Conservation (phyloP, 306 rosid species). For the Dryas drummondii region DNA sequence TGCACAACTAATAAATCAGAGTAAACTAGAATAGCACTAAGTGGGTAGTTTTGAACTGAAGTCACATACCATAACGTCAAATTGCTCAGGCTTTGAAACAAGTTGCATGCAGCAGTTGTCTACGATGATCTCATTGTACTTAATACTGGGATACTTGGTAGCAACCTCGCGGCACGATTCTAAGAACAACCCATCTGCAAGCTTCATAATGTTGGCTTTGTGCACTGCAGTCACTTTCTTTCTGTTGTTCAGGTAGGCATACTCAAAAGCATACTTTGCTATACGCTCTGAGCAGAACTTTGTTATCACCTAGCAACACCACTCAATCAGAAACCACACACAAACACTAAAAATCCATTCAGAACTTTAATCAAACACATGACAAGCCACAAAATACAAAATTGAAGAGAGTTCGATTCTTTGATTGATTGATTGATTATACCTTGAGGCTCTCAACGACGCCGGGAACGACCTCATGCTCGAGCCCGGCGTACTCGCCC, state of each 20-base stretch:
- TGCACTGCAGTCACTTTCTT: slow-evolving; percentile 95
- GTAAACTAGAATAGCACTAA: background rate
- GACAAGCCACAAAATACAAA: background rate
- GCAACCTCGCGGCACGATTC: slow-evolving; percentile 88
- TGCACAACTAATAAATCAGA: background rate
- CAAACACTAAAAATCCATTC: background rate
- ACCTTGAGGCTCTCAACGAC: slow-evolving; percentile 97
- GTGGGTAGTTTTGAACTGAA: background rate
- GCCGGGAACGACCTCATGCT: slow-evolving; percentile 95
- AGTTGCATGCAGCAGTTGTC: slow-evolving; percentile 98
- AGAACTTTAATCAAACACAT: background rate
- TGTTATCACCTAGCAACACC: slow-evolving; percentile 70
- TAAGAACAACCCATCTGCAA: slow-evolving; percentile 87
- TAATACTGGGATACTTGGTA: slow-evolving; percentile 53
- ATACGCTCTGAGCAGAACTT: slow-evolving; percentile 90
- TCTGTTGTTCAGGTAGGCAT: slow-evolving; percentile 81
- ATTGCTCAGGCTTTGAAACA: slow-evolving; percentile 85
- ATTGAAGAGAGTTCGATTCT: background rate
- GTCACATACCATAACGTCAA: slow-evolving; percentile 81
- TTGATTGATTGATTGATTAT: background rate
- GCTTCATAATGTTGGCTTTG: slow-evolving; percentile 95
- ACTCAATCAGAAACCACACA: slow-evolving; percentile 24
- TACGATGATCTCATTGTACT: slow-evolving; percentile 64
- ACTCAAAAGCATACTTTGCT: slow-evolving; percentile 91
- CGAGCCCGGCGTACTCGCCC: slow-evolving; percentile 93